A percentile compares a stretch with the other conserved stretches of the same genome.
phyloP scores from a whole-genome alignment of 257 asterid genomes.

The Scutellaria galericulata region DNA sequence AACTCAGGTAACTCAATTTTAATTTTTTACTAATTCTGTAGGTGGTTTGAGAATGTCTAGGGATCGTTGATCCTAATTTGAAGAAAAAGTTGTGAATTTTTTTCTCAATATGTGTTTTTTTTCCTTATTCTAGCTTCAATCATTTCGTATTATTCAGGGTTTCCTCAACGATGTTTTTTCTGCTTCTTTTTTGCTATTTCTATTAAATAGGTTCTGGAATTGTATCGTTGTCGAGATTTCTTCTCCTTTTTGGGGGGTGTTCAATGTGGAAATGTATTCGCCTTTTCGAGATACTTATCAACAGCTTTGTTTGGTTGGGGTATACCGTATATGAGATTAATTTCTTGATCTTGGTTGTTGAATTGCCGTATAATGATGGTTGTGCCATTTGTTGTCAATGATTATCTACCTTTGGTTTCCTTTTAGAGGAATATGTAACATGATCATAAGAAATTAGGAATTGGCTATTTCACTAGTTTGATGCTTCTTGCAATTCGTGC shows the following conservation, averaged over 20 bases:
- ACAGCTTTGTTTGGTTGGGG: background rate
- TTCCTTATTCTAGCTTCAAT: background rate
- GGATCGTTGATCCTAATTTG: background rate
- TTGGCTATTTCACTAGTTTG: background rate
- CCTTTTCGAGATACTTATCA: conserved; percentile 4
- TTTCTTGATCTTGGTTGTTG: background rate
- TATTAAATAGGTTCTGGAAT: background rate
- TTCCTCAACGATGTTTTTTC: conserved; percentile 8
- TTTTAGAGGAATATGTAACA: background rate
- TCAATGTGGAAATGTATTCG: background rate
- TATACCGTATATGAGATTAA: background rate
- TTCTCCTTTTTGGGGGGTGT: background rate
- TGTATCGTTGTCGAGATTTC: background rate
- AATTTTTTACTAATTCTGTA: background rate
- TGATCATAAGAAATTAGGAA: background rate
- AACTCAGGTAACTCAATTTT: conserved; percentile 6
- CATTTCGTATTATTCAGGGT: conserved; percentile 7
- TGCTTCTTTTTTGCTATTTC: background rate
- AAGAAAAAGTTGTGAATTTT: background rate
- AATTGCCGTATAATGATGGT: background rate
- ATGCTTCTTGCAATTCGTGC: background rate
- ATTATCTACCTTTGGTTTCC: too few species aligned
- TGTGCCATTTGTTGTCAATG: background rate
- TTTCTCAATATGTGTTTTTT: background rate
- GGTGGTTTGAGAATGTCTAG: background rate